Base-by-base conservation (phyloP, 2,329 filamentous ascomycete species). In the Hortaea sp. region DNA sequence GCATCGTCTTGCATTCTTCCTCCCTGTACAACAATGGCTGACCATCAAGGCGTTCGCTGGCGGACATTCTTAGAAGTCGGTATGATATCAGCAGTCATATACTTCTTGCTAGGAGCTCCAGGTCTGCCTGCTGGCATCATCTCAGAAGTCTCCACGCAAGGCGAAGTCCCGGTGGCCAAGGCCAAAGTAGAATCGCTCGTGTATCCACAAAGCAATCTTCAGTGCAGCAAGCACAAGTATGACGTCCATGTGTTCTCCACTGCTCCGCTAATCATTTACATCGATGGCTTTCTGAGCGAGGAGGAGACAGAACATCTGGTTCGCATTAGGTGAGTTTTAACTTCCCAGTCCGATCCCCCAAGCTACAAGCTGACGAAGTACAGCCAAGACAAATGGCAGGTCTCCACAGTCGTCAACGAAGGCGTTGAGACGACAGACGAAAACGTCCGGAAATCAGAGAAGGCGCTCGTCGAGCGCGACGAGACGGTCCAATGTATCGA, bases 401-500 rank as follows among this genome's bases (percentile, higher is more conserved):
- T 72, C 27, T 76, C 75, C 0, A 79, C 76, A 5, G 65, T 80
- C 42, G 76, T 73, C 63, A 71, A 72, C 49, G 68, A 69, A 34
- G 62, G 65, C 34, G 64, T 65, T 38, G 71, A 75, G 55, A 64
- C 60, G 5, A 58, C 74, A 40, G 70, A 80, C 53, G 62, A 67
- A 1, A 58, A 60, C 2, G 65, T 78, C 34, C 74, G 78, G 2
- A 67, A 72, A 46, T 79, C 76, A 0, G 74, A 79, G 49, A 72
- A 73, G 53, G 69, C 71, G 6, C 63, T 73, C 2, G 64, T 76
- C 31, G 63, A 67, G 13, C 68, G 72, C 48, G 68, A 73, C 54
- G 52, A 63, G 13, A 66, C 66, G 0, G 75, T 81, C 6, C 72
- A 76, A 49, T 81, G 78, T 56, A 72, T 81, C 49, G 78, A 81